These are phyloP conservation scores for Dentipellis sp. DNA, from an alignment of 768 basidiomycete species.

Conservation along the genomic window DNA sequence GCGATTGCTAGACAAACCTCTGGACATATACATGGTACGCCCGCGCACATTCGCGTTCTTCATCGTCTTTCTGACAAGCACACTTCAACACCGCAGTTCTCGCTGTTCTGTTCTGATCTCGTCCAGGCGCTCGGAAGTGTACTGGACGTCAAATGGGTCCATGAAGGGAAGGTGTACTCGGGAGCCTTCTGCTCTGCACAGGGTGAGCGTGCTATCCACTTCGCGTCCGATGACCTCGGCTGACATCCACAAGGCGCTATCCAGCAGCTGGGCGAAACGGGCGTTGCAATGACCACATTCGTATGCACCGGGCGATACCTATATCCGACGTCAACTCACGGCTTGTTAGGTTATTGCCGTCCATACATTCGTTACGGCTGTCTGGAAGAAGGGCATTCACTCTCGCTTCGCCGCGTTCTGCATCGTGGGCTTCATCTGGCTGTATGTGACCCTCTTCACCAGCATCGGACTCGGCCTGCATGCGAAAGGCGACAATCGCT, in stretches of 20 bases:
- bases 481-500: constrained; percentile 9
- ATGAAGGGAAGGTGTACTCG: constrained; percentile 22
- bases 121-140: constrained; percentile 30
- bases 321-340: constrained; percentile 17
- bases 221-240: background rate
- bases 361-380: constrained; percentile 29
- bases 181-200: constrained; percentile 30
- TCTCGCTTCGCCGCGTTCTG: constrained; percentile 19
- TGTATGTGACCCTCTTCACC: constrained; percentile 24
- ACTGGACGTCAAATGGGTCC: constrained; percentile 29
- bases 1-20: constrained; percentile 25
- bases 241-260: constrained; percentile 21
- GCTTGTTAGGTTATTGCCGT: constrained; percentile 18
- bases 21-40: constrained; percentile 33
- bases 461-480: constrained; percentile 21
- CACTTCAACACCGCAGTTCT: constrained; percentile 6
- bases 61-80: constrained; percentile 9
- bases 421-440: background rate
- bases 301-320: constrained; percentile 18
- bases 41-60: background rate
- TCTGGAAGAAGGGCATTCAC: constrained; percentile 25
- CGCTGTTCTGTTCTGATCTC: constrained; percentile 23
- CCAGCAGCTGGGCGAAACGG: constrained; percentile 32
- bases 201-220: constrained; percentile 15
- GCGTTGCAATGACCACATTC: constrained; percentile 31